Evolutionary conservation across 768 basidiomycete species (phyloP), one percentile per base, ranked within the genome.

Genomic region (Podaxis sp.): DNA sequence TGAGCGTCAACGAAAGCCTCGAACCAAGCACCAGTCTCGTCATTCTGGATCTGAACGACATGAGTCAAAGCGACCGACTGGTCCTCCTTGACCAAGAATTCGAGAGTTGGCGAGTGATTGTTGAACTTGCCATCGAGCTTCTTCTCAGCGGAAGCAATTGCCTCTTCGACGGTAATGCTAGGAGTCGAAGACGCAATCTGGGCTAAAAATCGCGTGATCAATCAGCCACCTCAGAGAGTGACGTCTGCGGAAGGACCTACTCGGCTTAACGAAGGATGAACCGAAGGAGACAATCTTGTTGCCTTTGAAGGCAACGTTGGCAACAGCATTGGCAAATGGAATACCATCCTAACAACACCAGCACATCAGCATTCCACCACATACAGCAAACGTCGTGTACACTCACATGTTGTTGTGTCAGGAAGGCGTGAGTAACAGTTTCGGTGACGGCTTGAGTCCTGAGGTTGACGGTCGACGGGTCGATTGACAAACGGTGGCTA

Each of bases 1-100:
- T 82, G 81, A 11, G 82, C 85, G 64, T 85, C 84, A 63, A 87
- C 79, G 65, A 82, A 84, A 2, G 84, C 85, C 72, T 87, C 84
- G 65, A 78, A 79, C 82, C 83, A 87, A 17, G 79, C 76, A 59
- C 82, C 72, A 7, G 70, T 69, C 11, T 68, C 64, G 2, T 68
- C 62, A 67, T 76, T 75, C 67, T 73, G 70, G 36, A 77, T 69
- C 59, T 79, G 77, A 30, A 79, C 61, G 52, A 77, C 76, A 65
- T 82, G 77, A 17, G 78, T 75, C 30, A 84, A 76, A 26, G 70
- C 75, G 28, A 74, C 70, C 15, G 71, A 71, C 24, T 75, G 75
- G 67, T 80, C 78, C 22, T 76, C 70, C 66, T 72, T 73, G 30
- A 72, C 77, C 44, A 80, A 71, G 67, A 76, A 84, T 68, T 83